Evolutionary conservation across 2,329 filamentous ascomycete genomes (phyloP).

Genomic region (Botrytis galanthina): DNA sequence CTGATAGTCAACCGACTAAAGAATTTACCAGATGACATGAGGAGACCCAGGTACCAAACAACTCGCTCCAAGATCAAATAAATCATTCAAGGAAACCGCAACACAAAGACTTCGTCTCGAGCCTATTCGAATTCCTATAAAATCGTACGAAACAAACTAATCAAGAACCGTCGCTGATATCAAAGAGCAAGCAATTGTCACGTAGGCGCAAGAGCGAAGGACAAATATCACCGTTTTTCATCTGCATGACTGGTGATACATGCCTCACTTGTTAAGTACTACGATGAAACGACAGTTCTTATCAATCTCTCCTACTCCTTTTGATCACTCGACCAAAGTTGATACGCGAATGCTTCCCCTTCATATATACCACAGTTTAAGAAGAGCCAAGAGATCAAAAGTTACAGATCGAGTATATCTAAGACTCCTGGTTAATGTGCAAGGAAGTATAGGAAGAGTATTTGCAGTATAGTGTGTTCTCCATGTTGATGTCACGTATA

Average conservation of each 20-base stretch:
- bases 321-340: not conserved
- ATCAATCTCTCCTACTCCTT: not conserved
- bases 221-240: not conserved
- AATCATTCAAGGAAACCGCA: not conserved
- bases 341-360: not conserved
- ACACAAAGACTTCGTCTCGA: rapidly evolving
- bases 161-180: not conserved
- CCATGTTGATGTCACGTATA: not conserved
- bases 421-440: rapidly evolving
- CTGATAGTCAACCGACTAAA: not conserved
- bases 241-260: not conserved
- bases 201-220: too few relatives aligned
- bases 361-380: rapidly evolving
- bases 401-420: not conserved
- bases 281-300: not conserved
- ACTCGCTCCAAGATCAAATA: not conserved
- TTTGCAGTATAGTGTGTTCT: not conserved
- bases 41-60: not conserved
- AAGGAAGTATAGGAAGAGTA: not conserved
- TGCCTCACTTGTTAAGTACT: rapidly evolving
- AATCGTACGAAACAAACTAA: not conserved
- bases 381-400: not conserved
- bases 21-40: not conserved
- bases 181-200: not conserved
- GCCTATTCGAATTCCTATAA: not conserved